Evolutionary conservation across 768 basidiomycete genomes (phyloP).

Genomic region (Aureoboletus auriporus): DNA sequence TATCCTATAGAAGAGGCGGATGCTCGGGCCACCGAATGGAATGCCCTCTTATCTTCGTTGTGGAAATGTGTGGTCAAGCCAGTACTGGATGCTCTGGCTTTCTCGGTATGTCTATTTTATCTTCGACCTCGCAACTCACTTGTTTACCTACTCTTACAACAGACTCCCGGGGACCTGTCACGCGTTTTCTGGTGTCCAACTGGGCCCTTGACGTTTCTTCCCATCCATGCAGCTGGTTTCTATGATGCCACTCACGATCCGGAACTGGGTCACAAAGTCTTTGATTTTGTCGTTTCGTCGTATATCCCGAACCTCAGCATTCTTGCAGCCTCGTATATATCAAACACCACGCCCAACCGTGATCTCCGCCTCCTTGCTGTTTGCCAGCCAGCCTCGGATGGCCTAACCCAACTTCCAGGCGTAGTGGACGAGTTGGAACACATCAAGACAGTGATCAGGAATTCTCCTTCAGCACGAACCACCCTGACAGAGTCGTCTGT

Average conservation of each 20-base stretch:
- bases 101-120: background rate
- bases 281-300: too few relatives aligned
- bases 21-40: too few relatives aligned
- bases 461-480: background rate
- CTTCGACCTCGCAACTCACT: background rate
- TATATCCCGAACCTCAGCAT: too few relatives aligned
- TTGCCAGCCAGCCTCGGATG: too few relatives aligned
- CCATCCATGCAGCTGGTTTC: background rate
- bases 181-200: too few relatives aligned
- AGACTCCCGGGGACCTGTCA: too few relatives aligned
- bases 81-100: background rate
- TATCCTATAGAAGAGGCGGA: too few relatives aligned
- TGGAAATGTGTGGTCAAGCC: background rate
- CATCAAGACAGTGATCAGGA: background rate
- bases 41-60: background rate
- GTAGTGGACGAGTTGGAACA: too few relatives aligned
- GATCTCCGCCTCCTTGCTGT: too few relatives aligned
- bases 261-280: too few relatives aligned
- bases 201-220: background rate
- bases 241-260: background rate
- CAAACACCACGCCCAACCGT: background rate
- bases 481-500: background rate
- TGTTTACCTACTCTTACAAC: too few relatives aligned
- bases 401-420: too few relatives aligned
- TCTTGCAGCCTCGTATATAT: slow-evolving; percentile 10